Base-by-base conservation (phyloP, 1,139 yeast genomes). In the Nakaseomyces kungkrabaensis region DNA sequence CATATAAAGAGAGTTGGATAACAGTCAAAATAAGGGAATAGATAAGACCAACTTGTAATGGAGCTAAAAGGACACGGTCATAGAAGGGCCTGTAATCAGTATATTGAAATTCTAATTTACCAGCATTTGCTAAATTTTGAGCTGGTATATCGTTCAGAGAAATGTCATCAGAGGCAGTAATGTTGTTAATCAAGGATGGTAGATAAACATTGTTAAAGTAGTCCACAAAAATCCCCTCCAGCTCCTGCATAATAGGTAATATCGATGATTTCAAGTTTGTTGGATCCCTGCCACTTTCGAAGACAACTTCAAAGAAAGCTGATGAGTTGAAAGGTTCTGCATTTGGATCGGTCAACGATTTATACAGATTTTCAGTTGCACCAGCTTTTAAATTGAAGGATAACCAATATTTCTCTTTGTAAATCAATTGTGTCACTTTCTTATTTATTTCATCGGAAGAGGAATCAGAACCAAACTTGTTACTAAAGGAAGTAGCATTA, bases 1-100 rank as follows among this genome's bases (percentile, higher is more conserved):
- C 70, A 62, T 81, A 81, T 62, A 82, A 74, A 52, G 78, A 75
- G 59, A 81, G 74, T 54, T 78, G 80, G 68, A 77, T 74, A 57
- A 78, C 73, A 1, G 94, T 80, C 50, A 85, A 67, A 65, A 86
- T 82, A 57, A 86, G 76, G 63, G 84, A 72, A 65, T 79, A 85
- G 66, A 86, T 82, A 52, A 84, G 72, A 47, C 95, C 95, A 56
- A 86, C 81, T 62, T 82, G 87, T 3, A 79, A 66, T 2, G 90
- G 87, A 0, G 87, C 88, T 27, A 74, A 58, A 27, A 81, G 62
- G 3, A 75, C 79, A 3, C 77, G 70, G 56, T 78, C 72, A 2
- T 67, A 67, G 51, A 68, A 72, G 1, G 86, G 85, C 26, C 74
- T 71, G 47, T 71, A 65, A 63, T 83, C 89, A 6, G 60, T 51